phyloP scores from a whole-genome alignment of 2,329 filamentous ascomycete genomes.

The Fusarium tjaetaba region DNA sequence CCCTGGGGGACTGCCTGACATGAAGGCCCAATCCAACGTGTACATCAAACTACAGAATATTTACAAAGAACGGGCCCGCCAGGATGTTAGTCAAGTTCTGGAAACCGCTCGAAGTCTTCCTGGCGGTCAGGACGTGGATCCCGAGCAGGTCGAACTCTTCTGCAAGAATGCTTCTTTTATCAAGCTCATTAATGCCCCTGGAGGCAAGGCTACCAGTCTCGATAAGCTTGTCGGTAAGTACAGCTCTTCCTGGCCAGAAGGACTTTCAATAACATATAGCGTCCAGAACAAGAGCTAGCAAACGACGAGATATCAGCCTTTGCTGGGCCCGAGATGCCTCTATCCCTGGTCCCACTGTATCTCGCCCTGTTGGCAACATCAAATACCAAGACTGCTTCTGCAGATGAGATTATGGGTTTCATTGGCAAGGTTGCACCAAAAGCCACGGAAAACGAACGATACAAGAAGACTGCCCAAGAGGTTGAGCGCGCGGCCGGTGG shows the following conservation, averaged over 20 bases:
- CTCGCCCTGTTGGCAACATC: conserved; percentile 69
- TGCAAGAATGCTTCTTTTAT: conserved; percentile 96
- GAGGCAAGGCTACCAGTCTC: conserved; percentile 57
- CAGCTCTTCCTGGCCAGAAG: not conserved
- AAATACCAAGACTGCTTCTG: conserved; percentile 54
- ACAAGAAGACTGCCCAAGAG: conserved; percentile 69
- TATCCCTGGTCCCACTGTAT: conserved; percentile 75
- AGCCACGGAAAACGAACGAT: conserved; percentile 60
- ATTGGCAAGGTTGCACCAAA: conserved; percentile 57
- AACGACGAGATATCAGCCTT: conserved; percentile 64
- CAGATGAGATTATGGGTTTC: conserved; percentile 63
- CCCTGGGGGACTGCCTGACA: conserved; percentile 89
- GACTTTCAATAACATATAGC: not conserved
- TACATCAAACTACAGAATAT: conserved; percentile 93
- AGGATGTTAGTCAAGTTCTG: conserved; percentile 80
- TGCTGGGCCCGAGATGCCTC: conserved; percentile 57
- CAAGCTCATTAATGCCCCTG: conserved; percentile 77
- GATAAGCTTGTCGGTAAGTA: conserved; percentile 65
- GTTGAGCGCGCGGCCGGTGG: conserved; percentile 80
- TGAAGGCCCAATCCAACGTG: conserved; percentile 93
- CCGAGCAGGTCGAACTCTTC: conserved; percentile 85
- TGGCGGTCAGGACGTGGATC: conserved; percentile 65
- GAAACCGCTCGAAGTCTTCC: conserved; percentile 65
- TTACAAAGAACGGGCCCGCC: conserved; percentile 87
- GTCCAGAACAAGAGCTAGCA: conserved; percentile 61